phyloP scores from a whole-genome alignment of 495 filamentous ascomycete species.

The Physcia stellaris region DNA sequence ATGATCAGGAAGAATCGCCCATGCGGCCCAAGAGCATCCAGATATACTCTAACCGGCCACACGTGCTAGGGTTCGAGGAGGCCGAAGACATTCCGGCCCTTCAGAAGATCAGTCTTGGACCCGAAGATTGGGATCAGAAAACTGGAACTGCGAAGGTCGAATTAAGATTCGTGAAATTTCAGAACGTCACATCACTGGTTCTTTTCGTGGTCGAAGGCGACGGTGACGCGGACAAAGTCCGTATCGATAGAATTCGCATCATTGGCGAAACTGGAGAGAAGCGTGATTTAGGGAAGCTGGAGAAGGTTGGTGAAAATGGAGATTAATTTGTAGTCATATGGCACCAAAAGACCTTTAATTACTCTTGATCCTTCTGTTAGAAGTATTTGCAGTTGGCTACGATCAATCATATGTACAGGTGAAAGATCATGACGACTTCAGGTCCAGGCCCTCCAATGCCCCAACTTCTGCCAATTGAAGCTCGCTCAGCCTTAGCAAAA shows the following conservation, averaged over 20 bases:
- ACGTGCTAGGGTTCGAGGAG: slow-evolving; percentile 90
- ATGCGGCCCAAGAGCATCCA: slow-evolving; percentile 78
- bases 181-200: slow-evolving; percentile 74
- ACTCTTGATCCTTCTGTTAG: too few relatives aligned
- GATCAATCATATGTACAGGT: too few relatives aligned
- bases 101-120: slow-evolving; percentile 58
- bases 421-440: too few relatives aligned
- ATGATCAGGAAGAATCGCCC: slow-evolving; percentile 57
- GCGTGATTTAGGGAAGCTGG: slow-evolving; percentile 81
- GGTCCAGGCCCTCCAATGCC: too few relatives aligned
- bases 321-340: slow-evolving; percentile 41
- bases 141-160: slow-evolving; percentile 75
- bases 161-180: slow-evolving; percentile 92
- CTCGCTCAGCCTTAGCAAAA: too few relatives aligned
- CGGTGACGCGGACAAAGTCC: slow-evolving; percentile 69
- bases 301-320: slow-evolving; percentile 79
- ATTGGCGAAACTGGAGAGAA: slow-evolving; percentile 91
- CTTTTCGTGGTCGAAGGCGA: slow-evolving; percentile 86
- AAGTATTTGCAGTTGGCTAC: too few relatives aligned
- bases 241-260: slow-evolving; percentile 71
- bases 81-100: slow-evolving; percentile 71
- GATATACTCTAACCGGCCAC: slow-evolving; percentile 72
- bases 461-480: too few relatives aligned
- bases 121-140: slow-evolving; percentile 69
- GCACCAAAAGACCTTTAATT: too few relatives aligned